Evolutionary conservation across 306 rosid genomes (phyloP).

Genomic region (Ochetophila trinervis): DNA sequence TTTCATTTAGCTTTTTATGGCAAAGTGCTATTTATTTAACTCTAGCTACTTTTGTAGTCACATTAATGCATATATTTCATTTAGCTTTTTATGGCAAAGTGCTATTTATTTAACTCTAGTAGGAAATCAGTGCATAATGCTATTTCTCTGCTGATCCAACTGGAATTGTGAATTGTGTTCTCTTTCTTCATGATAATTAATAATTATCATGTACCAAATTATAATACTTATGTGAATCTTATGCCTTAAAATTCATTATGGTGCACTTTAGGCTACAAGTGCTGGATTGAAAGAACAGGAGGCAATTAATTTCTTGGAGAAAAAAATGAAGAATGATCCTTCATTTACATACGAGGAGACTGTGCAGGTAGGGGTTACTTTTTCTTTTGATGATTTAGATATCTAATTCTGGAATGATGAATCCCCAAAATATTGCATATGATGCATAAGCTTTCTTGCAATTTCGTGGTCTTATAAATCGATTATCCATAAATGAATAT

Average conservation of each 20-base stretch:
- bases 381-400: not conserved
- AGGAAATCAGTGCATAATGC: not conserved
- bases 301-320: conserved; percentile 97
- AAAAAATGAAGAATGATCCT: conserved; percentile 99
- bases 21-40: not conserved
- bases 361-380: conserved; percentile 65
- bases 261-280: conserved; percentile 77
- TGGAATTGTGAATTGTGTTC: not conserved
- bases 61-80: not conserved
- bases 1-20: not conserved
- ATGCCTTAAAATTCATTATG: conserved; percentile 25
- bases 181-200: not conserved
- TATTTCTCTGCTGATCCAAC: not conserved
- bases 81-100: not conserved
- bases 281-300: conserved; percentile 98
- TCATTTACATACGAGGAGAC: conserved; percentile 89
- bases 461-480: not conserved
- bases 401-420: not conserved
- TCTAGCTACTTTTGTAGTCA: not conserved
- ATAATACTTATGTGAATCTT: conserved; percentile 10
- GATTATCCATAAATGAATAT: not conserved
- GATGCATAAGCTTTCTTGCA: not conserved
- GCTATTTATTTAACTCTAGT: not conserved
- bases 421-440: not conserved
- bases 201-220: conserved; percentile 1